These are phyloP conservation scores for Hericium coralloides DNA, from an alignment of 768 basidiomycete genomes.

Conservation along the genomic window DNA sequence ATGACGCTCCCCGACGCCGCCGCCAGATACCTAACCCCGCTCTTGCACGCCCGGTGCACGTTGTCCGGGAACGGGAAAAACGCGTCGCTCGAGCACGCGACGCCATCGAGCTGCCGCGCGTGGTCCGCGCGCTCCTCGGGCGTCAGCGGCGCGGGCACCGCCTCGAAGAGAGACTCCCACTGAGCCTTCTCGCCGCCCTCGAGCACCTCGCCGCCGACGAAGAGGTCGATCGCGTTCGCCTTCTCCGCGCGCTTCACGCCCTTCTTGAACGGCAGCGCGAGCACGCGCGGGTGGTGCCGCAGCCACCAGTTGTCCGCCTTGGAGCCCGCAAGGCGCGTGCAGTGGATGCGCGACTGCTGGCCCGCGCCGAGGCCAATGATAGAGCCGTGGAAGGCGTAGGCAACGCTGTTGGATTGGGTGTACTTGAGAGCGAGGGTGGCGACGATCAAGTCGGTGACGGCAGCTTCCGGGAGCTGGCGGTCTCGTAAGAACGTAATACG, in stretches of 20 bases:
- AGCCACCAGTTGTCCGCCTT: constrained; percentile 99
- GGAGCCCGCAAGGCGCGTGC: constrained; percentile 92
- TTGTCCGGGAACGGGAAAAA: constrained; percentile 99
- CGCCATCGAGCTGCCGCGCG: constrained; percentile 66
- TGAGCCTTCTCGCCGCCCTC: constrained; percentile 85
- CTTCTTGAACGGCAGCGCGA: constrained; percentile 91
- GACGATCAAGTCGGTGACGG: constrained; percentile 87
- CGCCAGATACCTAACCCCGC: constrained; percentile 87
- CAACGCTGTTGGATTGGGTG: constrained; percentile 98
- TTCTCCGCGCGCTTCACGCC: constrained; percentile 97
- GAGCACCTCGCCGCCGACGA: constrained; percentile 81
- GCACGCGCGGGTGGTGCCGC: constrained; percentile 90
- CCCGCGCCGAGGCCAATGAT: constrained; percentile 96
- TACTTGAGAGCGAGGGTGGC: constrained; percentile 97
- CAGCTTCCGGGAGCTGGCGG: constrained; percentile 60
- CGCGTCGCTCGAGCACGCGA: constrained; percentile 92
- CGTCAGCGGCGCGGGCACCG: constrained; percentile 52
- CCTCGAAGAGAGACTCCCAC: constrained; percentile 87
- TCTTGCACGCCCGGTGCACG: constrained; percentile 86
- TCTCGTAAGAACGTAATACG: not conserved
- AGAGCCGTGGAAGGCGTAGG: constrained; percentile 87
- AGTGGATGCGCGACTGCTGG: constrained; percentile 98
- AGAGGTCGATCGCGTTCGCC: constrained; percentile 96
- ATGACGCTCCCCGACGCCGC: constrained; percentile 93
- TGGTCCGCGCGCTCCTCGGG: constrained; percentile 68